Base-by-base conservation (phyloP, 2,329 filamentous ascomycete species). In the Fusarium dlaminii region DNA sequence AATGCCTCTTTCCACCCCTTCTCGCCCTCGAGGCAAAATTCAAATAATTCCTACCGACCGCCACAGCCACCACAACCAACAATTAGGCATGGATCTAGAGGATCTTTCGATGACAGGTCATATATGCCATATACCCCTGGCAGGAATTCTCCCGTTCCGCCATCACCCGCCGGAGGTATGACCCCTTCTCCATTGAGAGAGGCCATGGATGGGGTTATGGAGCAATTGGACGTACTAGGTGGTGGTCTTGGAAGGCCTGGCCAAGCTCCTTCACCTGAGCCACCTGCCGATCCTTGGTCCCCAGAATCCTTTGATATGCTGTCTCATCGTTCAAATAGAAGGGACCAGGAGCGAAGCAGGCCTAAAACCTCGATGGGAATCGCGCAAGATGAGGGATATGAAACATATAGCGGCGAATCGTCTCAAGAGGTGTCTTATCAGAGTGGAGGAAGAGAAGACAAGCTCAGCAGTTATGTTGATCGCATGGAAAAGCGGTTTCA, bases 141-240 rank as follows among this genome's bases (percentile, higher is more conserved):
- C 69, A 87, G 82, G 72, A 86, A 86, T 12, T 94, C 93, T 3
- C 92, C 92, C 1, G 87, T 85, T 40, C 92, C 91, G 6, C 90
- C 90, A 8, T 95, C 94, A 10, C 91, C 93, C 5, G 90, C 87
- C 51, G 85, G 86, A 43, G 89, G 87, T 49, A 85, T 94, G 81
- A 99, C 96, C 0, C 96, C 96, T 3, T 98, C 96, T 6, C 96
- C 96, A 1, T 85, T 99, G 7, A 89, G 96, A 67, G 94, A 95
- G 81, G 96, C 96, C 3, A 99, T 99, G 95, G 96, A 98, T 79
- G 96, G 97, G 82, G 95, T 99, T 8, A 98, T 98, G 90, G 94
- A 96, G 74, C 97, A 96, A 63, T 84, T 99, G 48, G 92, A 97
- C 79, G 95, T 95, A 68, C 94, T 99, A 86, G 82, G 80, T 29